phyloP scores from a whole-genome alignment of 1,284 basidiomycete species.

The Erythrobasidium hasegawianum region DNA sequence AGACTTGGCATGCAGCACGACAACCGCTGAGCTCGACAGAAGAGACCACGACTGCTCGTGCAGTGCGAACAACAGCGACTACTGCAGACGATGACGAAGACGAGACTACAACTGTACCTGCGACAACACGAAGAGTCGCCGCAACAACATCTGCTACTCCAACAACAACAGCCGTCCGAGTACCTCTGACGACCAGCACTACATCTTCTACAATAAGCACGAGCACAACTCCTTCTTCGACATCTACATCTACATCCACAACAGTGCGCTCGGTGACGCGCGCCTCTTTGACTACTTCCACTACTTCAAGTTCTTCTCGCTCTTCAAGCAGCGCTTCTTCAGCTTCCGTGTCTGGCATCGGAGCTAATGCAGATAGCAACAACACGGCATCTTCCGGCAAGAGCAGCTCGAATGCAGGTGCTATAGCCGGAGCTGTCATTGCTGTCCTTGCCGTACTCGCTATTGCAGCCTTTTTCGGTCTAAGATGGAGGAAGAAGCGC shows the following conservation, averaged over 20 bases:
- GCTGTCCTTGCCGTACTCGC: slow-evolving; percentile 30
- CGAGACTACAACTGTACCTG: not conserved
- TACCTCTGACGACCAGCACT: slow-evolving; percentile 9
- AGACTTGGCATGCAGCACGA: not conserved
- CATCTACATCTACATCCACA: slow-evolving; percentile 9
- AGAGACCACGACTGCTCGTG: not conserved
- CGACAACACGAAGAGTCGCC: not conserved
- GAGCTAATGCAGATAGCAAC: slow-evolving; percentile 4
- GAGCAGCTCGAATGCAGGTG: slow-evolving; percentile 11
- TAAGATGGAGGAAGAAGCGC: slow-evolving; percentile 7
- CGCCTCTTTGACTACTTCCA: slow-evolving; percentile 9
- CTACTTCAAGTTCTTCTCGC: not conserved
- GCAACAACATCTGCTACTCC: not conserved
- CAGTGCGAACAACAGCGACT: not conserved
- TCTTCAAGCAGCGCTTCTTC: slow-evolving; percentile 4
- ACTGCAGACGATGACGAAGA: not conserved
- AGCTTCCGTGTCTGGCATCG: slow-evolving; percentile 11
- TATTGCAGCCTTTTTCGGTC: slow-evolving; percentile 20
- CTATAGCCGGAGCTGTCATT: slow-evolving; percentile 32
- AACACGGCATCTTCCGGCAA: not conserved
- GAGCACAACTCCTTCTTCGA: slow-evolving; percentile 2
- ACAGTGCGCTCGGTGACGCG: slow-evolving; percentile 1
- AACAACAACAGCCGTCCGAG: not conserved
- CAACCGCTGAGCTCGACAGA: not conserved
- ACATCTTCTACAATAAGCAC: not conserved